Base-by-base conservation (phyloP, 768 basidiomycete species). In the Tylopilus intermedius region DNA sequence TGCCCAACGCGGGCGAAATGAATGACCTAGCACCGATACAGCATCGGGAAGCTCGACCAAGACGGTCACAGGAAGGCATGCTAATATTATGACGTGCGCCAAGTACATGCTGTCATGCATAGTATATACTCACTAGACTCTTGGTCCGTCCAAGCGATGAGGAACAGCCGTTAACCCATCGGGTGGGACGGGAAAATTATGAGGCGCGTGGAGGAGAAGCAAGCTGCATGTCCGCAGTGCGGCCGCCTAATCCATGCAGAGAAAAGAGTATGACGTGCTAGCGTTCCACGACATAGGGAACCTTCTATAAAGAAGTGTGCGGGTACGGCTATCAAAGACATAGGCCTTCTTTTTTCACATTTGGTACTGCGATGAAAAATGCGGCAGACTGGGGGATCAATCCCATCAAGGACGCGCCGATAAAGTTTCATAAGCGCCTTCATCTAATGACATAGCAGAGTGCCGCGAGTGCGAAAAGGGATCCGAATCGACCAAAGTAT, bases 341-440 rank as follows among this genome's bases (percentile, higher is more conserved):
- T 54, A 26, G 26, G 61, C 60, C 60, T 67, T 59, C 52, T 50
- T 55, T 24, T 57, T 56, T 56, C 57, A 58, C 61, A 61, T 50
- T 51, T 40, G 59, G 52, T 45, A 22, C 40, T 53, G 56, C 45
- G 59, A 66, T 49, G 50, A 48, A 56, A 52, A 54, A 57, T 14
- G 56, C 40, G 56, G 65, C 58, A 59, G 46, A 42, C 50, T 50
- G 60, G 53, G 55, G 50, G 47, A 67, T 67, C 55, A 67, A 62
- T 58, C 47, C 63, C 58, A 64, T 62, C 62, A 62, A 62, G 33
- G 55, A 53, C 54, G 27, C 26, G 39, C 51, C 55, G 57, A 56
- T 67, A 65, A 55, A 53, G 64, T 66, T 67, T 67, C 64, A 67
- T 67, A 65, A 56, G 47, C 56, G 46, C 47, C 47, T 57, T 53